Evolutionary conservation across 2,329 filamentous ascomycete genomes (phyloP).

Genomic region (Talaromyces pinophilus): DNA sequence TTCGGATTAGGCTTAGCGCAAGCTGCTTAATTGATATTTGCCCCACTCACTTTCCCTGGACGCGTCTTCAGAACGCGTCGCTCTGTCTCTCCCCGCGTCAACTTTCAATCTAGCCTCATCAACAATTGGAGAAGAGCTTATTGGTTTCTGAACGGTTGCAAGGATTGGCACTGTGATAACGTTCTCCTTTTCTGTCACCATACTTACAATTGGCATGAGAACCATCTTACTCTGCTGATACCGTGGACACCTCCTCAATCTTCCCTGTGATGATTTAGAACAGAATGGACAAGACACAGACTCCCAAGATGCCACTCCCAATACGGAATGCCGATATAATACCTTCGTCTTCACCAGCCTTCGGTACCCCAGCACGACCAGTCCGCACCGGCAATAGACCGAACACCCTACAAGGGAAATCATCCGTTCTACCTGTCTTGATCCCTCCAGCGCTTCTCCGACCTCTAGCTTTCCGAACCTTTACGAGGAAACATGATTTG

Average conservation of each 20-base stretch:
- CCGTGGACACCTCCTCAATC: slow-evolving; percentile 15
- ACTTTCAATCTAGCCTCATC: not conserved
- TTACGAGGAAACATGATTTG: slow-evolving; percentile 96
- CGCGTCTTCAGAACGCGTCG: slow-evolving; percentile 13
- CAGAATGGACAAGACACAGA: slow-evolving; percentile 31
- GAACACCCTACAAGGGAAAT: slow-evolving; percentile 34
- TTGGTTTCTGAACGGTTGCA: not conserved
- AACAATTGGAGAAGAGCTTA: not conserved
- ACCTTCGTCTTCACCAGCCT: slow-evolving; percentile 86
- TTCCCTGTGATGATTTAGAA: not conserved
- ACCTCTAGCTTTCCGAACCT: slow-evolving; percentile 88
- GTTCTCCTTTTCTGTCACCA: not conserved
- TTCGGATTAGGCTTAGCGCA: not conserved
- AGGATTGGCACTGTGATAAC: not conserved
- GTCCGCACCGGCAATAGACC: slow-evolving; percentile 45
- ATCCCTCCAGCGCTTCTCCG: slow-evolving; percentile 83
- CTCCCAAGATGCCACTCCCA: slow-evolving; percentile 26
- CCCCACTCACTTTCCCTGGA: not conserved
- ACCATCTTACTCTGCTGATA: not conserved
- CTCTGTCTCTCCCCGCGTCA: not conserved
- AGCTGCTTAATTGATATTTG: slow-evolving; percentile 13
- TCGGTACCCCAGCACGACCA: slow-evolving; percentile 82
- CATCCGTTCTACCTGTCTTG: slow-evolving; percentile 75
- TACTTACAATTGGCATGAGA: not conserved
- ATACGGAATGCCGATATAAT: slow-evolving; percentile 57